Base-by-base conservation (phyloP, 2,329 filamentous ascomycete genomes). In the Colletotrichum sp. region DNA sequence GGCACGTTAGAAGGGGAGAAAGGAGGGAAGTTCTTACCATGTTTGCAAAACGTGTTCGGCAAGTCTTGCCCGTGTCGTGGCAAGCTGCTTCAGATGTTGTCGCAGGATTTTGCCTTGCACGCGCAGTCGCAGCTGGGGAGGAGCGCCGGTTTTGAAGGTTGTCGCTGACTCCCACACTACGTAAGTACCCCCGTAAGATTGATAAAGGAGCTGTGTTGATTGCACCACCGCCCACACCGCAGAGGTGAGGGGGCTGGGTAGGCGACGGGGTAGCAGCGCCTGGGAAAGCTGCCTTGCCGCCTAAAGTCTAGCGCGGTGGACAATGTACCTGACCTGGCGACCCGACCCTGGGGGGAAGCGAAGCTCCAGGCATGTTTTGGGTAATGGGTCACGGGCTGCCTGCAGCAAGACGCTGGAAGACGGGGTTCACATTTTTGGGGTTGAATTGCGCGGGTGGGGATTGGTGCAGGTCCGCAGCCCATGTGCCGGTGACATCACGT, bases 331-430 rank as follows among this genome's bases (percentile, higher is more conserved):
- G 43, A 21, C 18, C n/a, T 30, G 43, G 65, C 39, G 55, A 30
- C 48, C 21, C 39, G 55, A n/a, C 48, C 21, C 18, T 30, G 24
- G 39, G 28, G 28, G 18, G 43, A 21, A 52, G n/a, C 43, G 9
- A 14, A 68, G 55, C 34, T 60, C 34, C 55, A 60, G 21, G 32
- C 55, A 52, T 28, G 26, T 9, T 75, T 75, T 52, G 24, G 68
- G 68, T 7, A 72, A 72, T 55, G n/a, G 68, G 72, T 72, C 72
- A 75, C 72, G 72, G 68, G 36, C 30, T 67, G 43, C 55, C 55
- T 30, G 55, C 55, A 59, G 55, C 24, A 26, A 59, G 16, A 52
- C 43, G 43, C 43, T 52, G 43, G 43, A 52, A 52, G 43, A 52
- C 43, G 43, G 43, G 43, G 43, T 52, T 52, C 43, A 24, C 43